Conservation (phyloP, 202 grass and related monocot species). For the Carex arenaria region DNA sequence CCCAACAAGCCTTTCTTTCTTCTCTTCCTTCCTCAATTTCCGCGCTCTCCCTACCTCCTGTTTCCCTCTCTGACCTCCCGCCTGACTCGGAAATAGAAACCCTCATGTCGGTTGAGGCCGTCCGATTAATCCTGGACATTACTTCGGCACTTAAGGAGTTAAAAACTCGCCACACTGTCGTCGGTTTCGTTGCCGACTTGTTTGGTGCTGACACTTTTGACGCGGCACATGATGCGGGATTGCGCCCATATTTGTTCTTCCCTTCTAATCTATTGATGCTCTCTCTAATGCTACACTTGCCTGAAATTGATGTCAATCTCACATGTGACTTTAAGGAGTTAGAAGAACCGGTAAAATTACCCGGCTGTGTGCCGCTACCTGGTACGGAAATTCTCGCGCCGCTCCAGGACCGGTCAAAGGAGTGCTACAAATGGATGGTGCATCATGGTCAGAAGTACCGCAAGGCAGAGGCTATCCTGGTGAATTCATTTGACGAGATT, state of each 20-base stretch:
- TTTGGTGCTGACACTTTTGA: conserved; percentile 28
- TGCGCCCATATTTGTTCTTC: conserved; percentile 52
- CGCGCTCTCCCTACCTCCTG: conserved; percentile 26
- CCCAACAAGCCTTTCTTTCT: conserved; percentile 35
- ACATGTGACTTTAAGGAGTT: conserved; percentile 34
- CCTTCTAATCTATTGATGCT: conserved; percentile 48
- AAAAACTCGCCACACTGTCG: conserved; percentile 3
- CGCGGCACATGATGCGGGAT: conserved; percentile 30
- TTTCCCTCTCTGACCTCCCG: conserved; percentile 42
- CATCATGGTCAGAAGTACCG: conserved; percentile 19
- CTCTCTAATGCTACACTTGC: conserved; percentile 52
- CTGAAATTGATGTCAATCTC: conserved; percentile 30
- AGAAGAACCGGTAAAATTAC: conserved; percentile 35
- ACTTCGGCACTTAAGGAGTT: conserved; percentile 16
- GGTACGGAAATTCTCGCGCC: conserved; percentile 31
- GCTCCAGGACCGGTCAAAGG: conserved; percentile 33
- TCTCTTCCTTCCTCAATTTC: conserved; percentile 25
- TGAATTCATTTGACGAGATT: conserved; percentile 53
- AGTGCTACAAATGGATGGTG: conserved; percentile 30
- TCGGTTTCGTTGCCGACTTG: conserved; percentile 54
- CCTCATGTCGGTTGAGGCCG: conserved; percentile 26
- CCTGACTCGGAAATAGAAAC: conserved; percentile 34
- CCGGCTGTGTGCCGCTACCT: conserved; percentile 56
- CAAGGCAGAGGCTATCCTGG: conserved; percentile 42
- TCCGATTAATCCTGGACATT: conserved; percentile 20